phyloP scores from a whole-genome alignment of 2,329 filamentous ascomycete genomes.

The Stachybotrys chartarum region DNA sequence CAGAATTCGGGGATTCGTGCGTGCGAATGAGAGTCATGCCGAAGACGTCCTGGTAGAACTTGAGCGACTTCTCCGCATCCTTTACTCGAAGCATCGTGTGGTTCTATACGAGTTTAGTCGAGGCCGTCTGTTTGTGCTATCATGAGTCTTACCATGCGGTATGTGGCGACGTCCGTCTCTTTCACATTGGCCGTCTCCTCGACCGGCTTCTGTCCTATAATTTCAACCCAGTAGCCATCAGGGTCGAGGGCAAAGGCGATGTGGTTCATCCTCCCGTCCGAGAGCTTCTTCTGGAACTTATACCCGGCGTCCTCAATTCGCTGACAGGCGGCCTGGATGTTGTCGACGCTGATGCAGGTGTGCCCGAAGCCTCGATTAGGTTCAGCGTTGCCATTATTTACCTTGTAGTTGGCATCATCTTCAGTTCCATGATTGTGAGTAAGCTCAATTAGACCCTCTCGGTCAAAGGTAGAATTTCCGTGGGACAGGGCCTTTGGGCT shows the following conservation, averaged over 20 bases:
- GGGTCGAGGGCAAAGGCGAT: conserved; percentile 91
- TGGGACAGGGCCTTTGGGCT: conserved; percentile 65
- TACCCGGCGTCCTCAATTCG: conserved; percentile 86
- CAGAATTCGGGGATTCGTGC: conserved; percentile 58
- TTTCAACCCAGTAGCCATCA: conserved; percentile 81
- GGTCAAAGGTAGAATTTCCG: conserved; percentile 67
- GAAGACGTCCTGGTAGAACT: conserved; percentile 78
- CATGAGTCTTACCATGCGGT: conserved; percentile 52
- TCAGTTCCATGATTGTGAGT: conserved; percentile 85
- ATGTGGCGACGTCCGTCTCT: conserved; percentile 66
- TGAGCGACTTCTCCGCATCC: conserved; percentile 63
- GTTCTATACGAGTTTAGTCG: conserved; percentile 43
- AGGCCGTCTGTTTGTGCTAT: neutral
- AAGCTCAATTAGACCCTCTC: conserved; percentile 85
- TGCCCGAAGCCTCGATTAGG: conserved; percentile 81
- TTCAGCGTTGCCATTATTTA: conserved; percentile 87
- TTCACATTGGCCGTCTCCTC: conserved; percentile 66
- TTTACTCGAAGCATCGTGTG: conserved; percentile 96
- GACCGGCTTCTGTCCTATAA: conserved; percentile 65
- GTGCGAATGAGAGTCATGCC: conserved; percentile 81
- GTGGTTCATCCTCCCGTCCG: conserved; percentile 76
- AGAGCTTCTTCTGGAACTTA: conserved; percentile 89
- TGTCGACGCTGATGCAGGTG: conserved; percentile 74
- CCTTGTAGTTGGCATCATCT: conserved; percentile 68
- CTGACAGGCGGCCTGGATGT: conserved; percentile 84